These are phyloP conservation scores for Limnanthes douglasii DNA, from an alignment of 345 rosid species.

Conservation along the genomic window DNA sequence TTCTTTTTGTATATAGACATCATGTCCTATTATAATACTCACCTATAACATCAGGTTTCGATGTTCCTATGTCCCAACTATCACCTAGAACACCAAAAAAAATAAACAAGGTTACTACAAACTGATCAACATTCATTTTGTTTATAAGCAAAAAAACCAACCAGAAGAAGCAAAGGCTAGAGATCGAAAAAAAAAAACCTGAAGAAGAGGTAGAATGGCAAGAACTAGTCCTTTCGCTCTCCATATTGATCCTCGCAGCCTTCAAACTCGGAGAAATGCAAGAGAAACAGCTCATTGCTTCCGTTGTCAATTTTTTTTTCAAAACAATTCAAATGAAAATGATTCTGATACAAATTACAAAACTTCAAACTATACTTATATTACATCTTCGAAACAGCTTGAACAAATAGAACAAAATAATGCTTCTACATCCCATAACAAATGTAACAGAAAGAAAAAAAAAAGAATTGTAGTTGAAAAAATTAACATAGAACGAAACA, in stretches of 20 bases:
- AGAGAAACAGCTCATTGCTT: conserved; percentile 69
- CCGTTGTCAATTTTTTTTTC: too few species aligned
- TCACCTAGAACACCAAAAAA: conserved; percentile 17
- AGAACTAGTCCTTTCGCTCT: conserved; percentile 32
- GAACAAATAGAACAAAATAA: too few species aligned
- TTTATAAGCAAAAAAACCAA: neutral
- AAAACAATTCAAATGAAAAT: too few species aligned
- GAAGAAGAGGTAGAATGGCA: conserved; percentile 27
- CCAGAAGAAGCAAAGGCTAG: neutral
- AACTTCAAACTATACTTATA: too few species aligned
- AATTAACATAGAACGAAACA: too few species aligned
- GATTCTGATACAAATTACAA: too few species aligned
- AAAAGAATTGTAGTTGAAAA: too few species aligned
- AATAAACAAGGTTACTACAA: neutral
- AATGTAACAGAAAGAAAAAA: too few species aligned
- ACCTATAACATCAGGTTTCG: conserved; percentile 15
- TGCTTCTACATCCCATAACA: too few species aligned
- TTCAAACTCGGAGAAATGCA: conserved; percentile 43
- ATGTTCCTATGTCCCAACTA: conserved; percentile 17
- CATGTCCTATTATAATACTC: neutral
- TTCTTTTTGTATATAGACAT: neutral
- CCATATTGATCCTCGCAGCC: conserved; percentile 54
- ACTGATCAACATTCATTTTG: too few species aligned
- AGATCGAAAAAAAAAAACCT: conserved; percentile 17
- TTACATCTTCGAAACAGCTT: too few species aligned